These are phyloP conservation scores for Ophiostoma sp. DNA, from an alignment of 2,329 filamentous ascomycete species.

Conservation along the genomic window DNA sequence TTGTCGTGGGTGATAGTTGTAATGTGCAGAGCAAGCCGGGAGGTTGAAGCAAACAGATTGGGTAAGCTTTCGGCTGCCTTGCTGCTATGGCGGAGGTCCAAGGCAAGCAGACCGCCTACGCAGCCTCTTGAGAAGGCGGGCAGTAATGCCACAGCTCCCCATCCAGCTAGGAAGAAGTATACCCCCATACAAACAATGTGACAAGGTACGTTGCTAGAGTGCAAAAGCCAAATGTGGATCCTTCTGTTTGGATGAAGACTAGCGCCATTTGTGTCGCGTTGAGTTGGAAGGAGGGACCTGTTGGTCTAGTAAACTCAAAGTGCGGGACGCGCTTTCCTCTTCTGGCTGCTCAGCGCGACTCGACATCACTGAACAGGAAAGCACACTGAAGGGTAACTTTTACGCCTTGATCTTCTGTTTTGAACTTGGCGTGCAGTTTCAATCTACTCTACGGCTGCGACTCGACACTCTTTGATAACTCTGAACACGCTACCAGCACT, in stretches of 20 bases:
- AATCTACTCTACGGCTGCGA: background rate
- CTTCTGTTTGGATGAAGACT: background rate
- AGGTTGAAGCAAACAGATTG: slow-evolving; percentile 7
- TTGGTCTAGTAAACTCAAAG: slow-evolving; percentile 2
- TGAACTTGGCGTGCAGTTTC: background rate
- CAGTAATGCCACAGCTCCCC: slow-evolving; percentile 3
- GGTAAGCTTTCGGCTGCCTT: slow-evolving; percentile 19
- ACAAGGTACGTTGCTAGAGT: background rate
- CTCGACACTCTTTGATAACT: background rate
- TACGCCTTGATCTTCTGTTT: background rate
- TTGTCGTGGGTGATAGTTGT: slow-evolving; percentile 15
- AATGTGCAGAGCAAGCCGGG: slow-evolving; percentile 12
- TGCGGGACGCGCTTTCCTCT: slow-evolving; percentile 25
- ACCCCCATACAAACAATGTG: background rate
- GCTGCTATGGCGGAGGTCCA: slow-evolving; percentile 22
- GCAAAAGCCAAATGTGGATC: slow-evolving; percentile 23
- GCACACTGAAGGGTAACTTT: background rate
- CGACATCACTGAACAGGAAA: slow-evolving; percentile 6
- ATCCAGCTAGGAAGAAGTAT: background rate
- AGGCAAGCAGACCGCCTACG: slow-evolving; percentile 33
- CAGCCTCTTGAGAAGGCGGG: slow-evolving; percentile 23
- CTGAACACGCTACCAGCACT: background rate
- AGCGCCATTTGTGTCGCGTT: slow-evolving; percentile 10
- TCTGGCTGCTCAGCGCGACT: slow-evolving; percentile 22
- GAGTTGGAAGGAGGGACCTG: slow-evolving; percentile 2